These are phyloP conservation scores for Xylaria multiplex DNA, from an alignment of 2,329 filamentous ascomycete species.

Conservation along the genomic window DNA sequence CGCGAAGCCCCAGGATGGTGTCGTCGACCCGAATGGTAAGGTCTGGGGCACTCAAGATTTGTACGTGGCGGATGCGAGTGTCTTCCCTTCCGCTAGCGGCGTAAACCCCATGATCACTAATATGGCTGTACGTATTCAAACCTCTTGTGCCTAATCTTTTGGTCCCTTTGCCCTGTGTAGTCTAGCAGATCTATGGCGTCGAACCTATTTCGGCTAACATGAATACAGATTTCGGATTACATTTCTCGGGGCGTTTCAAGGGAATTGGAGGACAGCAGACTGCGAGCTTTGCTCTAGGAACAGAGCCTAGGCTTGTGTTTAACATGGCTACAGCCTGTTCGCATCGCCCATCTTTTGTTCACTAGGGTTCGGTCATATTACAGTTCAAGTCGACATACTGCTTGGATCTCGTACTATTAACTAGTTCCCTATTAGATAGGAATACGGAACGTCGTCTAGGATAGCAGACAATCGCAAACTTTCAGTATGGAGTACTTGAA, in stretches of 20 bases:
- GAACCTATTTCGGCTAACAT: too few relatives aligned
- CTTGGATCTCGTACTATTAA: too few relatives aligned
- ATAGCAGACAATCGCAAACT: too few relatives aligned
- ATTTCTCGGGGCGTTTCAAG: conserved; percentile 67
- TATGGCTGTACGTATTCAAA: conserved; percentile 61
- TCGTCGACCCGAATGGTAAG: conserved; percentile 66
- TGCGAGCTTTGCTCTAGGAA: conserved; percentile 36
- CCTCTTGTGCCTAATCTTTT: too few relatives aligned
- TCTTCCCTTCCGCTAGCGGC: conserved; percentile 79
- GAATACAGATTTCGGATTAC: conserved; percentile 64
- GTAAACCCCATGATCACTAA: conserved; percentile 85
- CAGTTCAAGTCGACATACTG: too few relatives aligned
- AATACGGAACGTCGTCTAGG: too few relatives aligned
- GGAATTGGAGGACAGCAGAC: conserved; percentile 53
- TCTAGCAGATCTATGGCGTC: too few relatives aligned
- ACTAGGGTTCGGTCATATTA: neutral
- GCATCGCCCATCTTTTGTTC: neutral
- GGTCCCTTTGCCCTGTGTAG: too few relatives aligned
- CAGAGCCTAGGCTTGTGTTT: neutral
- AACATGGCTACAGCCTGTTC: neutral
- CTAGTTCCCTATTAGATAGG: too few relatives aligned
- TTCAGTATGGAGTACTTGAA: too few relatives aligned
- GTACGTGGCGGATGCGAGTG: conserved; percentile 78
- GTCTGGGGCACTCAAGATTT: conserved; percentile 74
- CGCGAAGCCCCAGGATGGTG: conserved; percentile 59